Evolutionary conservation across 2,329 filamentous ascomycete species (phyloP).

Genomic region (Ploettnerulaceae sp.): DNA sequence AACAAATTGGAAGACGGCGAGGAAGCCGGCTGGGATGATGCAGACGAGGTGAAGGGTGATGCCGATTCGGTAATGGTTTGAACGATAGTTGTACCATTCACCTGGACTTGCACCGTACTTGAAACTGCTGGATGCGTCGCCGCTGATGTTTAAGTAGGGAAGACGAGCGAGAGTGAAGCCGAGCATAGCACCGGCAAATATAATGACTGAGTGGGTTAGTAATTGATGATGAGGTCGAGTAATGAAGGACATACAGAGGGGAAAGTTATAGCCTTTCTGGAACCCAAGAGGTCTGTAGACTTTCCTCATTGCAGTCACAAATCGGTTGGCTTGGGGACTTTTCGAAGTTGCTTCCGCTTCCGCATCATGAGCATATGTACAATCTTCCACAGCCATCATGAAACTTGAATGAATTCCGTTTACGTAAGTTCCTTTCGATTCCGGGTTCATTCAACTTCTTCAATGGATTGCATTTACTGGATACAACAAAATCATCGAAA

Average conservation of each 20-base stretch:
- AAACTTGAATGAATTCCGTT: too few species aligned
- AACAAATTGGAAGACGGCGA: slow-evolving; percentile 46
- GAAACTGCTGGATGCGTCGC: slow-evolving; percentile 27
- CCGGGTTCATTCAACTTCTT: too few species aligned
- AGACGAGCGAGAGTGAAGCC: slow-evolving; percentile 22
- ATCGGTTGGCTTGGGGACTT: not conserved
- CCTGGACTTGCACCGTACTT: slow-evolving; percentile 32
- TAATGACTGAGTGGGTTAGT: slow-evolving; percentile 12
- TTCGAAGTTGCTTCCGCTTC: not conserved
- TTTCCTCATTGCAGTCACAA: slow-evolving; percentile 10
- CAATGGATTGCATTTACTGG: too few species aligned
- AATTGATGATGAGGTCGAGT: not conserved
- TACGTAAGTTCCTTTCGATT: too few species aligned
- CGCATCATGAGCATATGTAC: not conserved
- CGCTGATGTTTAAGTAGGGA: slow-evolving; percentile 21
- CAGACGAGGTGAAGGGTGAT: slow-evolving; percentile 43
- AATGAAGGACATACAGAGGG: slow-evolving; percentile 37
- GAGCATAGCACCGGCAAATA: slow-evolving; percentile 24
- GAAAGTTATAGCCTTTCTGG: slow-evolving; percentile 51
- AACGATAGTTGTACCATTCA: slow-evolving; percentile 40
- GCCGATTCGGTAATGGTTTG: slow-evolving; percentile 34
- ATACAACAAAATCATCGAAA: too few species aligned
- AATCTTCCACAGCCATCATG: too few species aligned
- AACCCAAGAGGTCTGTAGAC: slow-evolving; percentile 61
- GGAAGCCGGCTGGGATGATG: slow-evolving; percentile 43